Evolutionary conservation across 1,284 basidiomycete genomes (phyloP), one percentile per base, ranked within the genome.

Genomic region (Melampsora medusae): DNA sequence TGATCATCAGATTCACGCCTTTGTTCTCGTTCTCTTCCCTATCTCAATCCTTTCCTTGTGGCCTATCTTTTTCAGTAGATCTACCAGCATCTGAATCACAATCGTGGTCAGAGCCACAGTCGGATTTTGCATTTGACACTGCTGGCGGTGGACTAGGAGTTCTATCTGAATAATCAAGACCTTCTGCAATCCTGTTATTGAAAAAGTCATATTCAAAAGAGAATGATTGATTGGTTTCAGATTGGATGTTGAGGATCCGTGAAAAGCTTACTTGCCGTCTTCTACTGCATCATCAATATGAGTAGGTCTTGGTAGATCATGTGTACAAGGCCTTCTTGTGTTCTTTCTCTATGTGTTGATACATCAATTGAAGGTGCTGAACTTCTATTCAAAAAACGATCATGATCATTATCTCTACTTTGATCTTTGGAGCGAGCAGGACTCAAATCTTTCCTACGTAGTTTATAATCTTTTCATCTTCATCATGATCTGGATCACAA

Each of bases 181-280:
- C 66, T 64, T 76, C 73, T 14, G 67, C 56, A 33, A 76, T 76
- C 48, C 73, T 76, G 25, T 31, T 53, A 14, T 59, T 59, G 59
- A 31, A 35, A 17, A 67, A 59, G 50, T 10, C 12, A 25, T 49
- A 14, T 4, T 42, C 5, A 19, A 38, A 25, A 53, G n/a, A 22
- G 25, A 12, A 38, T 53, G 1, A 48, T 2, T 6, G 42, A 35
- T 64, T 7, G 19, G 25, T 33, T 35, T 66, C n/a, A 14, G 9
- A 60, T 56, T 69, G 42, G 59, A 22, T 35, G 9, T 12, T 25
- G 17, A 1, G 65, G 60, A 42, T 22, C 12, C 1, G 69, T 25
- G n/a, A 31, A 22, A 56, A 14, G 69, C 73, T 64, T 49, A 69
- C 73, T 76, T 67, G 56, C 67, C 73, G 60, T 76, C 73, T 64